Percentiles rank a stretch among this genome's conserved stretches.
phyloP scores from a whole-genome alignment of 345 rosid genomes.

The Salix suchowensis region DNA sequence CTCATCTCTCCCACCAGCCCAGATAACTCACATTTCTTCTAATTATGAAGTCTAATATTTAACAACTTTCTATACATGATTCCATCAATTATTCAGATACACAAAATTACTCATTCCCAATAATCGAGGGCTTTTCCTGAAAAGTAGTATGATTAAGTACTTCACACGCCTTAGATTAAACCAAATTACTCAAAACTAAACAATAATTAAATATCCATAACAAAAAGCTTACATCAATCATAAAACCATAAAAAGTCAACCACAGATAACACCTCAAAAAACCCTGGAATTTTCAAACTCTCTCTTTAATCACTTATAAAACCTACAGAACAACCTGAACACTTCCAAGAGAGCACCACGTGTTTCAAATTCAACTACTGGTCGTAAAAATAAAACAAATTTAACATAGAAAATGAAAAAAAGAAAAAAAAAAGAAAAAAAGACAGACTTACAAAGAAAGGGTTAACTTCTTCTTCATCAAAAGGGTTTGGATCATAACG shows the following conservation, averaged over 20 bases:
- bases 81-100: neutral
- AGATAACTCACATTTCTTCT: neutral
- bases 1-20: neutral
- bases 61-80: neutral
- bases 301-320: neutral
- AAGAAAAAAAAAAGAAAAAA: neutral
- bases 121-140: neutral
- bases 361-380: neutral
- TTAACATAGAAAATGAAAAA: neutral
- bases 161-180: neutral
- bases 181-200: neutral
- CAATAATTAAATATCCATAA: neutral
- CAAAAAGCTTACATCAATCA: neutral
- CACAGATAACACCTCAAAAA: neutral
- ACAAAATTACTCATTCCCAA: neutral
- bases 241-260: neutral
- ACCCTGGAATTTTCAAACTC: neutral
- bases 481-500: constrained; percentile 83
- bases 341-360: neutral
- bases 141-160: neutral
- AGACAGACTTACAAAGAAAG: constrained; percentile 65
- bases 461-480: constrained; percentile 89
- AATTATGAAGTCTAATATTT: neutral
- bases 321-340: neutral
- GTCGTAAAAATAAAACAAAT: neutral